Evolutionary conservation across 768 basidiomycete species (phyloP).

Genomic region (Leccinum aurantiacum): DNA sequence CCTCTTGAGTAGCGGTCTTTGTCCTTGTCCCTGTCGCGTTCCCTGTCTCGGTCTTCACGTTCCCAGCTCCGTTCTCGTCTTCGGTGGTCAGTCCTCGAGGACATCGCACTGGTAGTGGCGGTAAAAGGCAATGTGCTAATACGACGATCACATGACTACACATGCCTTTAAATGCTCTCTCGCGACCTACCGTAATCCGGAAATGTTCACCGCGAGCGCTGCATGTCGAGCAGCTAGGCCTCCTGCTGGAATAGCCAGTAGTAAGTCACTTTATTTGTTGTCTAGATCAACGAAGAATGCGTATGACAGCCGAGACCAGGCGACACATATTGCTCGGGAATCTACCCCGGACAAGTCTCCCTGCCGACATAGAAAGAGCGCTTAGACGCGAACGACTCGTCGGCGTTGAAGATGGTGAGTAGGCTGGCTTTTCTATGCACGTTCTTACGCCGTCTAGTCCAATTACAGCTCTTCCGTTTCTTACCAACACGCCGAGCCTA

Average conservation of each 20-base stretch:
- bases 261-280: slow-evolving; percentile 13
- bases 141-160: slow-evolving; percentile 27
- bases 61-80: slow-evolving; percentile 68
- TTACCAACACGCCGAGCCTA: slow-evolving; percentile 57
- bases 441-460: slow-evolving; percentile 40
- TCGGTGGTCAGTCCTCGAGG: slow-evolving; percentile 54
- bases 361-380: slow-evolving; percentile 53
- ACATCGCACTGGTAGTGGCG: slow-evolving; percentile 50
- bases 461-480: slow-evolving; percentile 60
- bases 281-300: slow-evolving; percentile 7
- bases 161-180: background rate
- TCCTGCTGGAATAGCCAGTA: slow-evolving; percentile 6
- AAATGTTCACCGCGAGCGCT: slow-evolving; percentile 22
- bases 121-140: slow-evolving; percentile 26
- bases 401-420: slow-evolving; percentile 44
- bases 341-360: slow-evolving; percentile 53
- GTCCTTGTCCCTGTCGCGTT: slow-evolving; percentile 34
- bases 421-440: background rate
- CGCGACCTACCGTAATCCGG: background rate
- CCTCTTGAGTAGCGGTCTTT: slow-evolving; percentile 45
- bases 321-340: slow-evolving; percentile 48
- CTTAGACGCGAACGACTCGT: slow-evolving; percentile 41
- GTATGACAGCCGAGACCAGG: slow-evolving; percentile 21
- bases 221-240: slow-evolving; percentile 22
- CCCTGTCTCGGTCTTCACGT: slow-evolving; percentile 35